A percentile compares a stretch with the other conserved stretches of the same genome.
Conservation (phyloP, 2,329 filamentous ascomycete species). For the Talaromyces atroroseus region DNA sequence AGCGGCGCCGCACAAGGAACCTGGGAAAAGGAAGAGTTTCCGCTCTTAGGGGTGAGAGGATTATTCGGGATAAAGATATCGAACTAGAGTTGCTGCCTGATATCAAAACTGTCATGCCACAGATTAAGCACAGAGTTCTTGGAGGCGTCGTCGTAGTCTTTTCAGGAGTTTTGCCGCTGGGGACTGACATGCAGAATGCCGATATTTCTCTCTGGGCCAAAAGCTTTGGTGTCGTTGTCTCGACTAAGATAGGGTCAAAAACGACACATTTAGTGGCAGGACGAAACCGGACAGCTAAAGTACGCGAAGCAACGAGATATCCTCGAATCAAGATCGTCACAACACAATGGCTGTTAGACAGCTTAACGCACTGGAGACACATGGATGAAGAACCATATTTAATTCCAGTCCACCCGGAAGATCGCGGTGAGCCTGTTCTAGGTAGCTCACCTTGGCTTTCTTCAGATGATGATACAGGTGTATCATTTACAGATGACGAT, state of each 20-base stretch:
- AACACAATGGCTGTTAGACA: constrained; percentile 82
- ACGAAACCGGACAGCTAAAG: constrained; percentile 76
- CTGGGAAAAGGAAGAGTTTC: constrained; percentile 42
- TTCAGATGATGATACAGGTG: constrained; percentile 45
- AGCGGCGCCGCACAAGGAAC: constrained; percentile 46
- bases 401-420: constrained; percentile 68
- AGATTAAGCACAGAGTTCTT: constrained; percentile 72
- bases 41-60: constrained; percentile 47
- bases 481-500: constrained; percentile 43
- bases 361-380: constrained; percentile 74
- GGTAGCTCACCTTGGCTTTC: constrained; percentile 34
- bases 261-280: constrained; percentile 51
- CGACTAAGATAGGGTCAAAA: constrained; percentile 40
- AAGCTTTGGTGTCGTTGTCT: constrained; percentile 68
- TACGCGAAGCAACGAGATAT: constrained; percentile 75
- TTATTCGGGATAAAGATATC: constrained; percentile 37
- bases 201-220: constrained; percentile 84
- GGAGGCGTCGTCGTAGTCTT: constrained; percentile 74
- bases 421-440: constrained; percentile 45
- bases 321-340: constrained; percentile 84
- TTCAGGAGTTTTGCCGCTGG: constrained; percentile 82
- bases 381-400: constrained; percentile 74
- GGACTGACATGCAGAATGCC: constrained; percentile 69
- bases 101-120: constrained; percentile 75
- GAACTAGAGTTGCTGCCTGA: constrained; percentile 68